A percentile compares a stretch with the other conserved stretches of the same genome.
phyloP scores from a whole-genome alignment of 202 grass and related monocot species.

The Panicum virgatum region DNA sequence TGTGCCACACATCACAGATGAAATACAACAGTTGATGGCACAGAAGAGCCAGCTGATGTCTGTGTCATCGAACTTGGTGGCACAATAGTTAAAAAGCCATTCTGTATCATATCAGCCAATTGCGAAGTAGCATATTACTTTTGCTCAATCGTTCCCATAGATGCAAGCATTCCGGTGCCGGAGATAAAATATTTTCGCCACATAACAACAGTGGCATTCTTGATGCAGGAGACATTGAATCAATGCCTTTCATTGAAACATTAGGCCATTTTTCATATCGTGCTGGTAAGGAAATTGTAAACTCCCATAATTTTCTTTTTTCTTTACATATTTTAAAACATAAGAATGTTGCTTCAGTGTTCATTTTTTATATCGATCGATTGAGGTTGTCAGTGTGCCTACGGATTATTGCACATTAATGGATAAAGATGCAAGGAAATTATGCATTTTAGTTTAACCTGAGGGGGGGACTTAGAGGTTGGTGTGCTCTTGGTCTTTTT shows the following conservation, averaged over 20 bases:
- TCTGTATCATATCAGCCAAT: background rate
- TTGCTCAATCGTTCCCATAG: conserved; percentile 42
- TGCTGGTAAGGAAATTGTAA: conserved; percentile 62
- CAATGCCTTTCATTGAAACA: conserved; percentile 98
- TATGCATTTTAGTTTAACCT: no score
- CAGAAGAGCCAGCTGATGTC: conserved; percentile 82
- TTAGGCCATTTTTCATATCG: conserved; percentile 93
- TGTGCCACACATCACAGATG: conserved; percentile 94
- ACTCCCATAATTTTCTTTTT: background rate
- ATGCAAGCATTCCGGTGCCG: conserved; percentile 47
- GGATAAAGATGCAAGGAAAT: no score
- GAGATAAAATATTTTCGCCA: conserved; percentile 41
- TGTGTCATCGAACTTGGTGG: conserved; percentile 97
- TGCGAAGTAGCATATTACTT: conserved; percentile 3
- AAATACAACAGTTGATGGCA: conserved; percentile 93
- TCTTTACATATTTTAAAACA: background rate
- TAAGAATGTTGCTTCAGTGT: background rate
- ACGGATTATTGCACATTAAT: no score
- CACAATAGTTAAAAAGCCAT: conserved; percentile 73
- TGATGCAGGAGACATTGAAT: conserved; percentile 98
- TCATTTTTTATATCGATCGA: conserved; percentile 25
- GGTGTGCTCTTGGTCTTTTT: no score
- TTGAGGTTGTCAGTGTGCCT: no score
- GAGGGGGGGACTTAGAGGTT: no score
- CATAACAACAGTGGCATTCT: conserved; percentile 69